Evolutionary conservation across 2,329 filamentous ascomycete species (phyloP), one percentile per base, ranked within the genome.

Genomic region (Bipolaris zeicola): DNA sequence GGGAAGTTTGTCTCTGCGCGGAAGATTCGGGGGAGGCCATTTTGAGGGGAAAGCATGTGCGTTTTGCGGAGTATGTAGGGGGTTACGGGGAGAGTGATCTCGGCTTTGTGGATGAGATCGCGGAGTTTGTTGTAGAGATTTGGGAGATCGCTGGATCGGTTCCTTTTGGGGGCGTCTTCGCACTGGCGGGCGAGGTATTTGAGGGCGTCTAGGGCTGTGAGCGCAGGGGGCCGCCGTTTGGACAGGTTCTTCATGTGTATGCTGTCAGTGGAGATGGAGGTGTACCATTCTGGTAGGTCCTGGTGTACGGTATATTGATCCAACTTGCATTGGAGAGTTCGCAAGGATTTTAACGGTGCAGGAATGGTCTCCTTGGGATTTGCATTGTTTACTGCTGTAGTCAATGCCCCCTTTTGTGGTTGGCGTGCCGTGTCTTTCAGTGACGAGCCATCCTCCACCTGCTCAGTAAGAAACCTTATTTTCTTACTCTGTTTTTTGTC

Each of bases 1-100:
- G 82, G 82, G 37, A 78, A 81, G 0, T 63, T 16, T 1, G 62
- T 36, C 3, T 57, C 58, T 5, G 57, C 66, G 6, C 18, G 44
- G 60, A 82, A 81, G 10, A 84, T 76, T 0, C 70, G 67, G 0
- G 75, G 72, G 0, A 83, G 65, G 0, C 80, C 80, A 4, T 43
- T 57, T 1, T 76, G 66, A 1, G 37, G 20, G 31, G 72, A 58
- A 0, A 81, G 66, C 48, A 81, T 76, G 1, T 67, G 62, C 1
- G 69, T 65, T 39, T 72, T 73, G 1, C 72, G 68, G 1, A 80
- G 50, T 0, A 77, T 65, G 18, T 64, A 62, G 0, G 54, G 61
- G 14, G 69, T 66, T 10, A 80, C 74, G 0, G 60, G 43, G 0
- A 76, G 52, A 2, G 26, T 41, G 37, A 80, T 78, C 11, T 76